Base-by-base conservation (phyloP, 169 alveolate species). In the Babesia bovis region DNA sequence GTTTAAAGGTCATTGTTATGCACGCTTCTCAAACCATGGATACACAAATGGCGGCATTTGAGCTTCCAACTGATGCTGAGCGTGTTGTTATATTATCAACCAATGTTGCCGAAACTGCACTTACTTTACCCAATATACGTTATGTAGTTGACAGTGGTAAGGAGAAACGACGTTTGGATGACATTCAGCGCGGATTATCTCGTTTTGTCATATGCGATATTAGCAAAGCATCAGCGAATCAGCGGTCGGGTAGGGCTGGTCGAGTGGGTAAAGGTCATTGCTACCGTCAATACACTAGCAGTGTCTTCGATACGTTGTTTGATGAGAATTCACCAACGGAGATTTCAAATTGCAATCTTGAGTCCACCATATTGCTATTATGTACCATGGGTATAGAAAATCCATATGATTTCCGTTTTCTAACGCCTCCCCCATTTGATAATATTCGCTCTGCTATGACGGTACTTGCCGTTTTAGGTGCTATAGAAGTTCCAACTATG, bases 241-340 rank as follows among this genome's bases (percentile, higher is more conserved):
- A 98, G 78, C 93, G 99, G 73, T 91, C 98, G 26, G 99, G 99
- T 21, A 90, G 99, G 82, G 98, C 99, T 0, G 99, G 99, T 36
- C 94, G 99, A 89, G 94, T 96, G 4, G 97, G 98, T 3, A 96
- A 97, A 32, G 99, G 99, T 1, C 98, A 96, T 77, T 97, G 99
- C 79, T 97, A 97, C 67, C 86, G 99, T 55, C 82, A 96, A 66
- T 97, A 95, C 82, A 92, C 99, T 12, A 87, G 93, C 50, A 92
- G 96, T 41, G 90, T 94, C 4, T 96, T 85, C 69, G 84, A 75
- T 13, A 58, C 67, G 35, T 33, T 59, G 78, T 75, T 82, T 49
- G 68, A 75, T 4, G 70, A 44, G 13, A 42, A 63, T 17, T 38
- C 90, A 3, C 86, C 78, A 5, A 66, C 50, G 10, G 87, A 81